Base-by-base conservation (phyloP, 208 protist species). In the Vickermania ingenoplastis region DNA sequence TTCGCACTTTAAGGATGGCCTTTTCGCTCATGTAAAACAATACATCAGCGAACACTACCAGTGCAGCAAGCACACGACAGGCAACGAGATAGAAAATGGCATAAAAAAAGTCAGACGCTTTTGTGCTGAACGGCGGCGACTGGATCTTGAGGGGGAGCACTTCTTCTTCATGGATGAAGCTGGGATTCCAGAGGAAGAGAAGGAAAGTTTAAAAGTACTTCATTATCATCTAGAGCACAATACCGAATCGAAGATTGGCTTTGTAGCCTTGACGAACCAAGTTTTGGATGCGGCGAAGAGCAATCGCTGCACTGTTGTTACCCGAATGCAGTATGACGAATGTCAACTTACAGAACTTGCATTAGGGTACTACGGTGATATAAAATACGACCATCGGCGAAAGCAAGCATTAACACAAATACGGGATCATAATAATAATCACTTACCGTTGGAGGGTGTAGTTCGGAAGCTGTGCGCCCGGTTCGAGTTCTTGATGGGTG, bases 151-250 rank as follows among this genome's bases (percentile, higher is more conserved):
- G 51, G 13, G 22, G 11, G 24, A 28, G n/a, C 21, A 22, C 11
- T 55, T 55, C 51, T 22, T 55, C 22, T 27, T 55, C 21, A 55
- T 55, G 51, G 51, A 55, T n/a, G 24, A 55, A n/a, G 51, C 51
- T 5, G 51, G 24, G 7, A 22, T 55, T 27, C 51, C 51, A 27
- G 51, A 55, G n/a, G 51, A 55, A n/a, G 51, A 55, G 22, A 28
- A 27, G 22, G 24, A 27, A 11, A 55, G 51, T n/a, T n/a, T 55
- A 14, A 55, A 27, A n/a, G 51, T 55, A 27, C 51, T 55, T 5
- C 51, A 55, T 11, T 55, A 55, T n/a, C 21, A 55, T 11, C 51
- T 55, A n/a, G 51, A 55, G 51, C 22, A 55, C 51, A 22, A 55
- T 22, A 22, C 7, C 11, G 51, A 55, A 11, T 14, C 51, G 11